phyloP scores from a whole-genome alignment of 2,329 filamentous ascomycete species.

The Botrytis porri region DNA sequence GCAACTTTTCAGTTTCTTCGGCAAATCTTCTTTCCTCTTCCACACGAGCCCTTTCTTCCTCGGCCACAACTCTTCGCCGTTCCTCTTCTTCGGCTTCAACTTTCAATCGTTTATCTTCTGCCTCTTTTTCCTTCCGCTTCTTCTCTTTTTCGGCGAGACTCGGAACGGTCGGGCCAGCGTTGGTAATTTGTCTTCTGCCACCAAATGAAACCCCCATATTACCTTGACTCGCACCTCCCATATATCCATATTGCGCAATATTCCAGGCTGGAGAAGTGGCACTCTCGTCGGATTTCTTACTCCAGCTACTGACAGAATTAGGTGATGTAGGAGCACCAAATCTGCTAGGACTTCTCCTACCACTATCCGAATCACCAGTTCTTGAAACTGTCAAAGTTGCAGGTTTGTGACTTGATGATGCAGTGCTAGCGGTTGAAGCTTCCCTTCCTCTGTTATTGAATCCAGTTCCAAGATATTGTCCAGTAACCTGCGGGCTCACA shows the following conservation, averaged over 20 bases:
- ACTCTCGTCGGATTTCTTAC: conserved; percentile 76
- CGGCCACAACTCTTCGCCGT: conserved; percentile 45
- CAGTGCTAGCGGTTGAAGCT: conserved; percentile 57
- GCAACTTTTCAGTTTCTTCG: conserved; percentile 57
- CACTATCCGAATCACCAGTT: conserved; percentile 45
- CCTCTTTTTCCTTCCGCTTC: conserved; percentile 52
- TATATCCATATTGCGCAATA: conserved; percentile 96
- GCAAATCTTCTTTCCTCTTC: conserved; percentile 68
- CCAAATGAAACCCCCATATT: conserved; percentile 94
- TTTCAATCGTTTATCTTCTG: conserved; percentile 58
- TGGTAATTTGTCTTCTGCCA: conserved; percentile 87
- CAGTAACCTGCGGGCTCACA: conserved; percentile 66
- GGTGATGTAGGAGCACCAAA: conserved; percentile 52
- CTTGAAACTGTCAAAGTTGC: conserved; percentile 38
- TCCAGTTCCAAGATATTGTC: conserved; percentile 42
- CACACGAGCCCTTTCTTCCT: conserved; percentile 59
- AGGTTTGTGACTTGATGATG: conserved; percentile 48
- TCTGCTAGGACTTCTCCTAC: conserved; percentile 61
- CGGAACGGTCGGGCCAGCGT: conserved; percentile 73
- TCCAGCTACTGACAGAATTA: conserved; percentile 77
- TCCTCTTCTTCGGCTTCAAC: conserved; percentile 53
- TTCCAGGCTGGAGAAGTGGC: conserved; percentile 92
- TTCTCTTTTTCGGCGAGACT: conserved; percentile 83
- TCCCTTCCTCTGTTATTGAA: conserved; percentile 47
- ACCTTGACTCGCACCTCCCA: conserved; percentile 94